phyloP scores from a whole-genome alignment of 1,284 basidiomycete species.

The Ustilago curta region DNA sequence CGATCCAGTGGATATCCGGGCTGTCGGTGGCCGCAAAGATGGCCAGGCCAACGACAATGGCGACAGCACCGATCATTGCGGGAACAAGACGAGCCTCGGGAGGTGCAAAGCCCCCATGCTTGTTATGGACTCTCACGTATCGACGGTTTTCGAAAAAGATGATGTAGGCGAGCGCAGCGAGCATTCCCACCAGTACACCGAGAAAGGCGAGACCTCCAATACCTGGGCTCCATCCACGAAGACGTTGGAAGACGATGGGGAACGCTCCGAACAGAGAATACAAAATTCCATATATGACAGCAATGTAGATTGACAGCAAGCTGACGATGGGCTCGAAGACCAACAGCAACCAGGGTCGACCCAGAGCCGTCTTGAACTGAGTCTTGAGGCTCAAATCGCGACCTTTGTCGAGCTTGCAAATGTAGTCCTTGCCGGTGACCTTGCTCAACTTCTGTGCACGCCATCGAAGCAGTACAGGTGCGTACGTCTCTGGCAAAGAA shows the following conservation, averaged over 20 bases:
- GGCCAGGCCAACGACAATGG: conserved; percentile 71
- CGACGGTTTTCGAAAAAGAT: conserved; percentile 59
- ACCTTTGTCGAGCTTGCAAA: conserved; percentile 61
- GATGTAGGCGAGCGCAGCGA: conserved; percentile 56
- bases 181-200: conserved; percentile 67
- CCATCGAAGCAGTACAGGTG: conserved; percentile 59
- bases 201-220: conserved; percentile 68
- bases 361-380: conserved; percentile 58
- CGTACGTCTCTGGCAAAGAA: conserved; percentile 79
- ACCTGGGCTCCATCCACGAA: conserved; percentile 62
- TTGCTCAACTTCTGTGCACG: conserved; percentile 56
- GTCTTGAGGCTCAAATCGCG: conserved; percentile 49
- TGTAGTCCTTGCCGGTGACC: conserved; percentile 61
- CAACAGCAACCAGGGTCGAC: conserved; percentile 70
- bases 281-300: conserved; percentile 76
- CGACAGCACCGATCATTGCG: conserved; percentile 65
- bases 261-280: conserved; percentile 66
- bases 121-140: conserved; percentile 48
- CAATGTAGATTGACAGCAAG: conserved; percentile 79
- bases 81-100: conserved; percentile 60
- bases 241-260: conserved; percentile 66
- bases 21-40: conserved; percentile 61
- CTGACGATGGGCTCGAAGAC: conserved; percentile 82
- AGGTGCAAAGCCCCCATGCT: conserved; percentile 60
- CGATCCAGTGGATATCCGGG: conserved; percentile 68